These are phyloP conservation scores for Sodiomyces alkalinus DNA, from an alignment of 2,329 filamentous ascomycete genomes.

Conservation along the genomic window DNA sequence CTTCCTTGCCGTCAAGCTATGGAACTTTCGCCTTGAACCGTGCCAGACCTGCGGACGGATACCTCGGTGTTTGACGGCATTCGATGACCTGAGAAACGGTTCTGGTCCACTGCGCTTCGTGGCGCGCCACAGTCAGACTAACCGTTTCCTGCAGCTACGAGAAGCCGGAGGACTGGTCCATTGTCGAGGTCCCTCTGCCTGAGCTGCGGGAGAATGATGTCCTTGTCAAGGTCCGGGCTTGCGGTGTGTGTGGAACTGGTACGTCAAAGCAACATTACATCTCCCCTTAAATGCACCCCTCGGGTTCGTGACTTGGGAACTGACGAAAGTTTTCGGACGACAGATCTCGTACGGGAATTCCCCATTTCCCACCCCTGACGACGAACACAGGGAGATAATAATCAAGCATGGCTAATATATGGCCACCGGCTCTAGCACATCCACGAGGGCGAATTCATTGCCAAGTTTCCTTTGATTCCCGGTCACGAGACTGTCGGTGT, in stretches of 20 bases:
- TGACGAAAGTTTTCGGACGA: too few relatives aligned
- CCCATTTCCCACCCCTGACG: too few relatives aligned
- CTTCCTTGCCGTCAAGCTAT: not conserved
- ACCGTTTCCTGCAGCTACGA: slow-evolving; percentile 30
- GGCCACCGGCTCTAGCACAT: slow-evolving; percentile 29
- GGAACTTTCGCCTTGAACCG: not conserved
- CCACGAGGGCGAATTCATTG: slow-evolving; percentile 53
- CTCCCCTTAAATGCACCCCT: too few relatives aligned
- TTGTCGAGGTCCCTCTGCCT: slow-evolving; percentile 48
- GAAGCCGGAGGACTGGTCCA: slow-evolving; percentile 43
- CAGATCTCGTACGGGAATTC: too few relatives aligned
- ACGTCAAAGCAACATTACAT: slow-evolving; percentile 14
- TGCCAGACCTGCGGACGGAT: too few relatives aligned
- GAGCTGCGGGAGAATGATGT: slow-evolving; percentile 43
- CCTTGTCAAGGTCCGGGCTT: slow-evolving; percentile 52
- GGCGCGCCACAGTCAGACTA: not conserved
- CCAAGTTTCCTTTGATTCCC: slow-evolving; percentile 49
- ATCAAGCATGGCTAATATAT: slow-evolving; percentile 6
- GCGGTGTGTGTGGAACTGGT: slow-evolving; percentile 46
- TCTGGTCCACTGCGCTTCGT: too few relatives aligned
- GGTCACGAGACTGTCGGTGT: slow-evolving; percentile 55
- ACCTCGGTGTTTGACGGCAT: too few relatives aligned
- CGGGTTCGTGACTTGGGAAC: too few relatives aligned
- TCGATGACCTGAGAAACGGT: too few relatives aligned
- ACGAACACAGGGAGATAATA: too few relatives aligned